phyloP scores from a whole-genome alignment of 2,329 filamentous ascomycete genomes.

The Cucurbitaria berberidis region DNA sequence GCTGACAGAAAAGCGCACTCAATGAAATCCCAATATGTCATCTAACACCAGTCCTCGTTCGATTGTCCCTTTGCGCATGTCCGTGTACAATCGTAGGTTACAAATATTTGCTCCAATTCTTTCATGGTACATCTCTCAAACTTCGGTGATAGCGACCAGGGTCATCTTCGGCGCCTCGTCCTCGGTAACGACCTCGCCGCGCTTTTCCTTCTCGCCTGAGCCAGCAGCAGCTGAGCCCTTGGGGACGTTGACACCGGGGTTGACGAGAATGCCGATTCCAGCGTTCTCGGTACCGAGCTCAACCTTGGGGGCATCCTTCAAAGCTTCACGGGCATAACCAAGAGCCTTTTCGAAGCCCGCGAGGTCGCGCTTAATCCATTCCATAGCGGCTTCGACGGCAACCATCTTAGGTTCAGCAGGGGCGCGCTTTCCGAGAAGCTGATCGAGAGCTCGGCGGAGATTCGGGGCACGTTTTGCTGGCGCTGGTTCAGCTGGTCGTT shows the following conservation, averaged over 20 bases:
- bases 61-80: not conserved
- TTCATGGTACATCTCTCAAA: conserved; percentile 25
- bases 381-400: conserved; percentile 42
- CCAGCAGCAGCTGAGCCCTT: conserved; percentile 48
- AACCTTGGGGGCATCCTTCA: conserved; percentile 56
- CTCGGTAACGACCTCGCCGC: conserved; percentile 39
- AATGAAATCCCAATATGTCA: not conserved
- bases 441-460: conserved; percentile 35
- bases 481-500: conserved; percentile 34
- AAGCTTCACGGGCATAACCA: conserved; percentile 54
- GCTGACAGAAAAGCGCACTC: conserved; percentile 8
- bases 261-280: conserved; percentile 49
- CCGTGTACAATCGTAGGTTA: too few species aligned
- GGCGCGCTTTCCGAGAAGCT: conserved; percentile 36
- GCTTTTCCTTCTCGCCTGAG: conserved; percentile 29
- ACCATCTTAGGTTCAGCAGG: conserved; percentile 33
- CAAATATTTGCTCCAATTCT: conserved; percentile 4
- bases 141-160: conserved; percentile 49
- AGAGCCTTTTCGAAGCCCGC: conserved; percentile 58
- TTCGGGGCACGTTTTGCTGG: conserved; percentile 34
- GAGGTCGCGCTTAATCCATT: conserved; percentile 56
- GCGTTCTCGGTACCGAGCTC: conserved; percentile 57
- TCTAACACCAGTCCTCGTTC: not conserved
- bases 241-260: conserved; percentile 48
- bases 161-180: conserved; percentile 47